Conservation (phyloP, 2,329 filamentous ascomycete genomes). For the Botrytis sinoallii region DNA sequence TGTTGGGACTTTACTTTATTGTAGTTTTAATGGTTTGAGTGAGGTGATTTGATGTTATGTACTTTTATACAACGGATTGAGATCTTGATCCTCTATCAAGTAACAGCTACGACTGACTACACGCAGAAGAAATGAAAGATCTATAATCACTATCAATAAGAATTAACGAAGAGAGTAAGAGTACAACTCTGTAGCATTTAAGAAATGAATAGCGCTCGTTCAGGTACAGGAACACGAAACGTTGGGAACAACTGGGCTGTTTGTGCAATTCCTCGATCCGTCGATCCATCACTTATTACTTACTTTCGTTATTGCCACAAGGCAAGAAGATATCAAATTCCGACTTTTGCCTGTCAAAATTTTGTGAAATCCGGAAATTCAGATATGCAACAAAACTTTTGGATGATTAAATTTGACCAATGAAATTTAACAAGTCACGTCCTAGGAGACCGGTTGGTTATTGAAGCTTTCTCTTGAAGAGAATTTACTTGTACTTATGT, state of each 20-base stretch:
- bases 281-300: no score
- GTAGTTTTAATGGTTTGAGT: background rate
- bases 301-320: background rate
- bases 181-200: no score
- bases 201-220: no score
- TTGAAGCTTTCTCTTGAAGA: background rate
- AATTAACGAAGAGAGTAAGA: no score
- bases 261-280: no score
- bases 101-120: no score
- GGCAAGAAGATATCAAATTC: background rate
- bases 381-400: background rate
- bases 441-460: background rate
- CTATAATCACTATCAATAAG: no score
- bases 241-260: no score
- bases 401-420: background rate
- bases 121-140: no score
- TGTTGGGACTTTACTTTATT: background rate
- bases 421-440: background rate
- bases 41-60: background rate
- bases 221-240: no score
- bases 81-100: no score
- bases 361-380: background rate
- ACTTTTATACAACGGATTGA: no score
- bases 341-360: background rate
- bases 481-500: background rate